Evolutionary conservation across 1,284 basidiomycete species (phyloP).

Genomic region (Athelia psychrophila): DNA sequence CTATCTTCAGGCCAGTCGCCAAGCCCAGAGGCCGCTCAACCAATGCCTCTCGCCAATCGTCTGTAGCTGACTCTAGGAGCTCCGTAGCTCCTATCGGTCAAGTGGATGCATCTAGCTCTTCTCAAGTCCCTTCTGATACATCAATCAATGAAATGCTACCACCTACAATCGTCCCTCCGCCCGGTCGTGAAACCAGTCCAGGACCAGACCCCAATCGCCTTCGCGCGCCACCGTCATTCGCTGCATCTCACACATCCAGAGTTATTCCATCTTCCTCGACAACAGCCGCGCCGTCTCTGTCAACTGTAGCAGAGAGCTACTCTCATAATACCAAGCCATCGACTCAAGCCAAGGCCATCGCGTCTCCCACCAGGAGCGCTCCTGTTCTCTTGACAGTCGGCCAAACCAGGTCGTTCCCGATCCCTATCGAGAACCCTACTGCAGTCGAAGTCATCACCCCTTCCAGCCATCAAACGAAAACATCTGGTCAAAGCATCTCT

Average conservation of each 20-base stretch:
- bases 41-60: conserved; percentile 32
- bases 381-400: too few relatives aligned
- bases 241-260: neutral
- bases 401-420: too few relatives aligned
- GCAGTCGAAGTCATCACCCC: too few relatives aligned
- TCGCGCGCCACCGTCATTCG: neutral
- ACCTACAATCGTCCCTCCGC: conserved; percentile 1
- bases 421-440: neutral
- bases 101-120: neutral
- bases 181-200: neutral
- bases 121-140: neutral
- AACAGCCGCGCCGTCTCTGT: too few relatives aligned
- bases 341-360: too few relatives aligned
- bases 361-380: too few relatives aligned
- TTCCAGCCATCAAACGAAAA: too few relatives aligned
- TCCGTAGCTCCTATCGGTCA: conserved; percentile 7
- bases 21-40: conserved; percentile 47
- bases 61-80: conserved; percentile 26
- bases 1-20: conserved; percentile 63
- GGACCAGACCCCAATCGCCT: neutral
- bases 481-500: too few relatives aligned
- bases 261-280: too few relatives aligned
- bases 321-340: neutral
- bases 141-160: neutral
- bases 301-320: too few relatives aligned